These are phyloP conservation scores for Kwoniella sp. DNA, from an alignment of 768 basidiomycete species.

Conservation along the genomic window DNA sequence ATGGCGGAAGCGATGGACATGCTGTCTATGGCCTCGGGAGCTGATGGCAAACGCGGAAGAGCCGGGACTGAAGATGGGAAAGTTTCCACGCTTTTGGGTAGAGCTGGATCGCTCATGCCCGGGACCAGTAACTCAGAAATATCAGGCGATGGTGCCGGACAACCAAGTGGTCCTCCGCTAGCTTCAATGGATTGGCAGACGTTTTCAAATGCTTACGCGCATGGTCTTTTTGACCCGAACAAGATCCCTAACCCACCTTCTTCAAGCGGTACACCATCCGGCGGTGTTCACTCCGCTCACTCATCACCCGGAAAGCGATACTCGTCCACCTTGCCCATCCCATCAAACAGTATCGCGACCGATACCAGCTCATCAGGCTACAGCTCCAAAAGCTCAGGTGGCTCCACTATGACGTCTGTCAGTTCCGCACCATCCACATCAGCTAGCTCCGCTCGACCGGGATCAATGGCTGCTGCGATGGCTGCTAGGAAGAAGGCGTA, in stretches of 20 bases:
- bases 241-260: conserved; percentile 44
- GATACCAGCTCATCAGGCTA: conserved; percentile 18
- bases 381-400: conserved; percentile 24
- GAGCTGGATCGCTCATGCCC: conserved; percentile 24
- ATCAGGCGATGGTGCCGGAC: neutral
- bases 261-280: conserved; percentile 13
- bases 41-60: neutral
- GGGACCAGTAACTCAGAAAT: neutral
- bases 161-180: conserved; percentile 3
- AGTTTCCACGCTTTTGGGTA: conserved; percentile 23
- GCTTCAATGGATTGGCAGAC: conserved; percentile 38
- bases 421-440: conserved; percentile 37
- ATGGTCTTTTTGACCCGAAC: conserved; percentile 52
- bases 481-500: conserved; percentile 32
- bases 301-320: conserved; percentile 39
- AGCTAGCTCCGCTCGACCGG: conserved; percentile 15
- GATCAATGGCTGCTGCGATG: conserved; percentile 22
- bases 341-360: neutral
- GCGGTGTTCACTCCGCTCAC: conserved; percentile 23
- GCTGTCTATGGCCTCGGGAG: conserved; percentile 21
- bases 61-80: conserved; percentile 5
- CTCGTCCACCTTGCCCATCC: conserved; percentile 2
- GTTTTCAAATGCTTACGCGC: conserved; percentile 45
- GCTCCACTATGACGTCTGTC: conserved; percentile 31
- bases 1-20: conserved; percentile 34